Base-by-base conservation (phyloP, 352 stramenopile genomes). In the Pythium brassicae region DNA sequence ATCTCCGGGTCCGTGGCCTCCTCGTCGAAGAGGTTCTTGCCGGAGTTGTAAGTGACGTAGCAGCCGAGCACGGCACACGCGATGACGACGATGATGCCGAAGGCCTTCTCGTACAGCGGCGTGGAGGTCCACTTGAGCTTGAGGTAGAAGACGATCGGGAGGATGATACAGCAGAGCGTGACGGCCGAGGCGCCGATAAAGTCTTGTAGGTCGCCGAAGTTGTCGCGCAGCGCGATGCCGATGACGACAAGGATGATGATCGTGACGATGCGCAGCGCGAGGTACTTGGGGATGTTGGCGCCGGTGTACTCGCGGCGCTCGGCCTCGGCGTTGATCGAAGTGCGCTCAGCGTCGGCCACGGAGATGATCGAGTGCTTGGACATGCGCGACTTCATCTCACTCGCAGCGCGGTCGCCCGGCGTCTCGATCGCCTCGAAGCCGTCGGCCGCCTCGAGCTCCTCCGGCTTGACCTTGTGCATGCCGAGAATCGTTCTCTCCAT, bases 121-220 rank as follows among this genome's bases (percentile, higher is more conserved):
- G n/a, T n/a, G n/a, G n/a, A n/a, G n/a, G n/a, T n/a, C n/a, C n/a
- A n/a, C n/a, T n/a, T n/a, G n/a, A n/a, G n/a, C n/a, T 66, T 66
- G 32, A 68, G 35, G 61, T 68, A 68, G 51, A 70, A 69, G 17
- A 58, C 27, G n/a, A 68, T 62, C 6, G 64, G 64, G 15, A 71
- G 35, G 27, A 69, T 69, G 45, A 71, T 71, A 57, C 61, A 71
- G 44, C 55, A 62, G 14, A 66, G 37, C 17, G 61, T 48, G 17
- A 61, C 57, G 29, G 55, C 35, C 32, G 55, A 71, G 12, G 64
- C 61, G 35, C 64, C 64, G 50, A 65, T 66, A 43, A 71, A 71
- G 48, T 71, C 64, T 17, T 57, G 37, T 3, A 71, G 40, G 47
- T 61, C 61, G 15, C 32, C 45, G 26, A 71, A 61, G 26, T 53